Base-by-base conservation (phyloP, 805 yeast genomes). In the Candida awuae region DNA sequence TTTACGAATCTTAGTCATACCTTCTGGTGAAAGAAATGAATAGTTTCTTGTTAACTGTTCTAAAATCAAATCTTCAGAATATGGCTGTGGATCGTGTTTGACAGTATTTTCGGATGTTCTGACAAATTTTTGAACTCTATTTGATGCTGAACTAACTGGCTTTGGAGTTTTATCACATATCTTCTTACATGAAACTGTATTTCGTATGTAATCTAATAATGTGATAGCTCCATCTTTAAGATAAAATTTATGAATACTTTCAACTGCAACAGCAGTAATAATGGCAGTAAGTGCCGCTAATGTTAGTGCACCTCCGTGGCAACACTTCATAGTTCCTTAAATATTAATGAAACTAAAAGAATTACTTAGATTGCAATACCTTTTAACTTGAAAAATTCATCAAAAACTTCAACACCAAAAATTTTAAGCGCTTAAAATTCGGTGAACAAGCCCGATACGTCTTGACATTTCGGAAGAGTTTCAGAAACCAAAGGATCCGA, bases 11-110 rank as follows among this genome's bases (percentile, higher is more conserved):
- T 75, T 75, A 15, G 62, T 59, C 75, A 87, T 78, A 1, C 96
- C 97, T 16, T 80, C 83, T 37, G 83, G 84, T 10, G 95, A 86
- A 20, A 92, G 67, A 56, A 92, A 92, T 1, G 95, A 97, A 56
- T 84, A 82, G 64, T 90, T 92, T 46, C 98, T 68, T 0, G 97
- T 95, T 28, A 90, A 72, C 57, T 92, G 97, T 62, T 92, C 98
- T 41, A 82, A 75, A 35, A 86, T 80, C 45, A 92, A 73, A 37
- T 75, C 83, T 51, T 83, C 92, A 39, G 73, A 74, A 46, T 74
- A 37, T 12, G 19, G 21, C 16, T 37, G 20, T n/a, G 42, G 37
- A 6, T 32, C 9, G 30, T 41, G 40, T 17, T 37, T 31, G 13
- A 43, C 42, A 8, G 45, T 35, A 16, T 45, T 45, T 21, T 45